A percentile compares a stretch with the other conserved stretches of the same genome.
Conservation (phyloP, 331 rosid genomes). For the Telfairia occidentalis region DNA sequence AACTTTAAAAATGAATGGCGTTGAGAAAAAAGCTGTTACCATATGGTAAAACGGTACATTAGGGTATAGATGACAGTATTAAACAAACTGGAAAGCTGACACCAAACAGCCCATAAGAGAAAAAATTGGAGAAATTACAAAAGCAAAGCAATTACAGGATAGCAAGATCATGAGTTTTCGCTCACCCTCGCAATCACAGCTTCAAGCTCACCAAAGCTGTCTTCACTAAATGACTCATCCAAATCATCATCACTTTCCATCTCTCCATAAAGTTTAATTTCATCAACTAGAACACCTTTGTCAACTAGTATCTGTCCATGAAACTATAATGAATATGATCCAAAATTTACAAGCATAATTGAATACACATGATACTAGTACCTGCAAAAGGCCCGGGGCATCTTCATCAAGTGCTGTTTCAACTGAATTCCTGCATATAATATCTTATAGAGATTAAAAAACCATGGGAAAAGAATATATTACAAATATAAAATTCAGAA, state of each 20-base stretch:
- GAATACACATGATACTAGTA: slow-evolving; percentile 20
- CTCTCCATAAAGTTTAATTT: slow-evolving; percentile 82
- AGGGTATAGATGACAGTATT: slow-evolving; percentile 7
- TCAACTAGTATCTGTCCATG: slow-evolving; percentile 51
- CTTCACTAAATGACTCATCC: slow-evolving; percentile 57
- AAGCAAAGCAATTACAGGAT: slow-evolving; percentile 13
- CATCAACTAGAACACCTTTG: slow-evolving; percentile 60
- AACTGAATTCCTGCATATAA: slow-evolving; percentile 60
- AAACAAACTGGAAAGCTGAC: background rate
- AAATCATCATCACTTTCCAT: slow-evolving; percentile 46
- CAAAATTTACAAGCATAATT: slow-evolving; percentile 18
- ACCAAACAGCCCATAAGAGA: background rate
- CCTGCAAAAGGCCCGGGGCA: slow-evolving; percentile 98
- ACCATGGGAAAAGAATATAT: background rate
- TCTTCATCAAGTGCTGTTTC: slow-evolving; percentile 87
- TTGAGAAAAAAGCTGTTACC: slow-evolving; percentile 48
- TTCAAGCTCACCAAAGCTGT: slow-evolving; percentile 60
- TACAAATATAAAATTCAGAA: background rate
- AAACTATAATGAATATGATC: slow-evolving; percentile 23
- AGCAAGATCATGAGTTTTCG: slow-evolving; percentile 7
- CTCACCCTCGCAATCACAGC: slow-evolving; percentile 67
- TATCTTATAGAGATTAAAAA: slow-evolving; percentile 9
- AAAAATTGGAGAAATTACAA: background rate
- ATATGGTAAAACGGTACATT: slow-evolving; percentile 13
- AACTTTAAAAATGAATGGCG: slow-evolving; percentile 41